Conservation (phyloP, 164 flowering plant species). For the Vitis labrusca region DNA sequence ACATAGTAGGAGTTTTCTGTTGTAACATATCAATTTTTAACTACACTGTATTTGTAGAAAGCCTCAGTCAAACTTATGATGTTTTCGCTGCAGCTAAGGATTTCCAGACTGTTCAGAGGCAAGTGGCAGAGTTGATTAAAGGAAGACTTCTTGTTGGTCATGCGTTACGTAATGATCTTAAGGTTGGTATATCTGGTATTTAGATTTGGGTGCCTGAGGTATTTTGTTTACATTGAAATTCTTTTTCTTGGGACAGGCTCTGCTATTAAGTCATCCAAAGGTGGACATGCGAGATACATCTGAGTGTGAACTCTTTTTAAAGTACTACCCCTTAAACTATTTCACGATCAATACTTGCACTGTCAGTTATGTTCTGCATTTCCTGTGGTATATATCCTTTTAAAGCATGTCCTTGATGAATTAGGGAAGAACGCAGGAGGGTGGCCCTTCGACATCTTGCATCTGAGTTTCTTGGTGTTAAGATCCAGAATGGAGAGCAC, state of each 20-base stretch:
- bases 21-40: neutral
- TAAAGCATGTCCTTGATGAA: constrained; percentile 15
- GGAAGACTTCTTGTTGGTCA: constrained; percentile 92
- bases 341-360: neutral
- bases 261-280: constrained; percentile 86
- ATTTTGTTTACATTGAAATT: neutral
- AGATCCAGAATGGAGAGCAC: constrained; percentile 89
- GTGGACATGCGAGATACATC: constrained; percentile 78
- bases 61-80: constrained; percentile 8
- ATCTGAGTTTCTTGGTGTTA: constrained; percentile 61
- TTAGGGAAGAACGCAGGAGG: constrained; percentile 64
- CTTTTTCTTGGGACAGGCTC: constrained; percentile 44
- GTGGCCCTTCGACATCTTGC: constrained; percentile 73
- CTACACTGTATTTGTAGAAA: neutral
- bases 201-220: neutral
- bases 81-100: constrained; percentile 63
- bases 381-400: neutral
- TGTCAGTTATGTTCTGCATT: neutral
- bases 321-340: constrained; percentile 29
- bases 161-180: constrained; percentile 87
- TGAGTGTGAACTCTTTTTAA: constrained; percentile 67
- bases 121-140: constrained; percentile 77
- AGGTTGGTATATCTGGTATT: constrained; percentile 38
- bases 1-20: too few species aligned
- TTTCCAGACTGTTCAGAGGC: constrained; percentile 62